Evolutionary conservation across 2,329 filamentous ascomycete genomes (phyloP), one percentile per base, ranked within the genome.

Genomic region (Cladophialophora immunda): DNA sequence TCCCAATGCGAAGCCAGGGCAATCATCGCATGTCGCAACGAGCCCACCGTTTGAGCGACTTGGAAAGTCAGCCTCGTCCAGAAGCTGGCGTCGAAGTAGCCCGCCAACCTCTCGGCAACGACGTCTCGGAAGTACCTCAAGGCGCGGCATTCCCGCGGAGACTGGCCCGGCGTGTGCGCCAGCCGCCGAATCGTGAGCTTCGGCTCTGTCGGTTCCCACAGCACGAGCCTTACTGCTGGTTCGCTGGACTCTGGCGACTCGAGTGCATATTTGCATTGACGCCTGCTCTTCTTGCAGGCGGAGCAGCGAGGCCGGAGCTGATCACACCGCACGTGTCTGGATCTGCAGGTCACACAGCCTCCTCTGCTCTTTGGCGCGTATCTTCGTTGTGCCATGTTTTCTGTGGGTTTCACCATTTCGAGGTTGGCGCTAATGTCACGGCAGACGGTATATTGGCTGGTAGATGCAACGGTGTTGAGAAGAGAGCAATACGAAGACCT

Each of bases 1-100:
- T 62, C 55, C 59, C 59, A 62, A 29, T 62, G 59, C n/a, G 32
- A 25, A 17, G 59, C 41, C 47, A 62, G 45, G 3, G 59, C 59
- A 19, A 62, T 32, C 30, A 62, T 36, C 29, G 59, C 41, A 13
- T 38, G 59, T 22, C 59, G 34, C 29, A 62, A 47, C 1, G 32
- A 11, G 19, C 45, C 19, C n/a, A 34, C 41, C 17, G 4, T 36
- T 15, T 53, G 45, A 22, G 59, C 25, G 3, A 54, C 59, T 11
- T 22, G 59, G 13, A 62, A 30, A 8, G 34, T 19, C 25, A 54
- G 6, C 9, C 45, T 13, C n/a, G 38, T 54, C 59, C 59, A 62
- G 59, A 62, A 62, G 9, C 22, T 36, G 17, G 45, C 30, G 22
- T 62, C 59, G 19, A 53, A 62, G 41, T 27, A 38, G 15, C 41